phyloP scores from a whole-genome alignment of 1,284 basidiomycete genomes.

The Puccinia novopanici region DNA sequence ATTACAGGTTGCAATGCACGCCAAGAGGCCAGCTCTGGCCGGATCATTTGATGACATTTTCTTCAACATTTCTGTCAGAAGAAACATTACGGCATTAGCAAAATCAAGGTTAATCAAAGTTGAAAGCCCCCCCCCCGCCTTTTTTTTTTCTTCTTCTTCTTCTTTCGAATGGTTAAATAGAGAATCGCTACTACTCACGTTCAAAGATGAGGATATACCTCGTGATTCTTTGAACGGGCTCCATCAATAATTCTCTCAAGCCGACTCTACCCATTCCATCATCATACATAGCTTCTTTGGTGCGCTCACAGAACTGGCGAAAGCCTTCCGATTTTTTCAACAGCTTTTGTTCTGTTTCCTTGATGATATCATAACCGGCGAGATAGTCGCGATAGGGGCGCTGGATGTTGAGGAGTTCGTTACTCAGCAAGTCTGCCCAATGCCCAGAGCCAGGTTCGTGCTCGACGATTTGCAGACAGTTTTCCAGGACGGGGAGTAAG shows the following conservation, averaged over 20 bases:
- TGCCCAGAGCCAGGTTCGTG: background rate
- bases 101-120: background rate
- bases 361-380: constrained; percentile 37
- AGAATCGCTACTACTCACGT: constrained; percentile 59
- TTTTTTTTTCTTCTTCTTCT: constrained; percentile 56
- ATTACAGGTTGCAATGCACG: constrained; percentile 82
- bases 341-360: constrained; percentile 49
- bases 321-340: constrained; percentile 48
- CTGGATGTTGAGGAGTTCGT: constrained; percentile 45
- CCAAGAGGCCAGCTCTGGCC: constrained; percentile 69
- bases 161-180: constrained; percentile 46
- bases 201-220: constrained; percentile 92
- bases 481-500: constrained; percentile 23
- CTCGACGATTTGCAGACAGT: constrained; percentile 14
- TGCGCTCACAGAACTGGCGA: constrained; percentile 48
- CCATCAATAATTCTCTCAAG: constrained; percentile 90
- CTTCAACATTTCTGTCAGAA: constrained; percentile 54
- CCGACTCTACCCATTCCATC: constrained; percentile 65
- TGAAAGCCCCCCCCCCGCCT: no score
- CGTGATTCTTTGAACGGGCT: constrained; percentile 98
- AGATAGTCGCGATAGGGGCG: constrained; percentile 50
- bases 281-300: constrained; percentile 51
- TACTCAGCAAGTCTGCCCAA: constrained; percentile 27
- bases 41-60: constrained; percentile 54
- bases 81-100: background rate